Conservation (phyloP, 2,329 filamentous ascomycete genomes). For the Drechslera avenae region DNA sequence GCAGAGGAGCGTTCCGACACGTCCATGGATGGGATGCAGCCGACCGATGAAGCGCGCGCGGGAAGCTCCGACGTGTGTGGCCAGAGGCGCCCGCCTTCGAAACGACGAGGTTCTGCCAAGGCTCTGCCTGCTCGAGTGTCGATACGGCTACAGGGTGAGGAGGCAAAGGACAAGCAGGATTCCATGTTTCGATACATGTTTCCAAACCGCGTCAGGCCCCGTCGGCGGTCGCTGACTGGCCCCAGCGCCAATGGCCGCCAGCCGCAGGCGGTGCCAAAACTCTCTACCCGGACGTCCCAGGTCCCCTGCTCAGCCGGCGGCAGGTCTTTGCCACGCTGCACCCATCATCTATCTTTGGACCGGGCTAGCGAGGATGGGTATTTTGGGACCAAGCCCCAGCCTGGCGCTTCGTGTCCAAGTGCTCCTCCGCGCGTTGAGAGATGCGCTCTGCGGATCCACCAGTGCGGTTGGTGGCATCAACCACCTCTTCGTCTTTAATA, state of each 20-base stretch:
- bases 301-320: neutral
- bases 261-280: neutral
- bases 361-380: conserved; percentile 3
- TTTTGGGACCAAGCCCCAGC: conserved; percentile 15
- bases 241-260: no score
- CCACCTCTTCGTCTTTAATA: conserved; percentile 7
- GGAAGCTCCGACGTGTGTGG: conserved; percentile 6
- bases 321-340: conserved; percentile 8
- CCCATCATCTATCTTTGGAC: conserved; percentile 14
- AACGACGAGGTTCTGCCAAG: conserved; percentile 4
- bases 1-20: neutral
- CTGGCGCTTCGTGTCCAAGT: conserved; percentile 15
- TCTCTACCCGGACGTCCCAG: neutral
- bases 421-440: conserved; percentile 9
- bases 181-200: no score
- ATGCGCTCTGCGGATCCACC: conserved; percentile 8
- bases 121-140: neutral
- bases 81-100: neutral
- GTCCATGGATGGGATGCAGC: neutral
- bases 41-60: conserved; percentile 11
- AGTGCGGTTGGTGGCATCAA: neutral
- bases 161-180: no score
- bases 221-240: no score
- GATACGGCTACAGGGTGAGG: neutral
- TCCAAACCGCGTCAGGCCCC: no score